Percentiles rank a stretch among this genome's conserved stretches.
Conservation (phyloP, 2,329 filamentous ascomycete species). For the Fusarium sp. region DNA sequence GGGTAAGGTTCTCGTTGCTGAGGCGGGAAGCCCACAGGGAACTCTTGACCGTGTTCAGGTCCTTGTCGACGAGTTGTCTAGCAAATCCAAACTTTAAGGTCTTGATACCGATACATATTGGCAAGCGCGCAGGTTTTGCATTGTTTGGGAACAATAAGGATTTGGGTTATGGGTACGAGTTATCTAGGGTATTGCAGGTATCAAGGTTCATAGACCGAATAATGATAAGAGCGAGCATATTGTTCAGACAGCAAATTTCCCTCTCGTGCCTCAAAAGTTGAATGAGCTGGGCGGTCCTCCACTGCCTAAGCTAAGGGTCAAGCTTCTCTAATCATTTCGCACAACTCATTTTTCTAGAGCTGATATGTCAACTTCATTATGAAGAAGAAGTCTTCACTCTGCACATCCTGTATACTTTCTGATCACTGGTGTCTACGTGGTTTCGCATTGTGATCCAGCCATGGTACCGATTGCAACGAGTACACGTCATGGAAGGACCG, state of each 20-base stretch:
- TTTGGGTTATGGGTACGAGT: too few species aligned
- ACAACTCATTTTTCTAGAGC: background rate
- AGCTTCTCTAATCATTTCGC: background rate
- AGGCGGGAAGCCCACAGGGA: constrained; percentile 79
- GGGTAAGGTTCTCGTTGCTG: constrained; percentile 80
- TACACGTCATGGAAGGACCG: too few species aligned
- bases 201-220: constrained; percentile 15
- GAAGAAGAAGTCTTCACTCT: fast-evolving
- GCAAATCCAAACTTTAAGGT: constrained; percentile 30
- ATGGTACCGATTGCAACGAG: background rate
- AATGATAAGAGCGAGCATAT: background rate
- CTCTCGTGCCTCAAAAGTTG: background rate
- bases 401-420: too few species aligned
- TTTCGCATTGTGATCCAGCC: background rate
- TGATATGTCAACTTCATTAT: background rate
- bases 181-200: background rate
- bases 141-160: background rate
- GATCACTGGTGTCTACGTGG: fast-evolving
- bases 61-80: constrained; percentile 65
- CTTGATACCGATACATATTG: background rate
- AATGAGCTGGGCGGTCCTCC: fast-evolving
- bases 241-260: background rate
- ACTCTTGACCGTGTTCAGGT: constrained; percentile 82
- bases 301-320: too few species aligned
- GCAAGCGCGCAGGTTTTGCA: background rate